These are phyloP conservation scores for Xanthoceras sorbifolium DNA, from an alignment of 345 rosid species.

Conservation along the genomic window DNA sequence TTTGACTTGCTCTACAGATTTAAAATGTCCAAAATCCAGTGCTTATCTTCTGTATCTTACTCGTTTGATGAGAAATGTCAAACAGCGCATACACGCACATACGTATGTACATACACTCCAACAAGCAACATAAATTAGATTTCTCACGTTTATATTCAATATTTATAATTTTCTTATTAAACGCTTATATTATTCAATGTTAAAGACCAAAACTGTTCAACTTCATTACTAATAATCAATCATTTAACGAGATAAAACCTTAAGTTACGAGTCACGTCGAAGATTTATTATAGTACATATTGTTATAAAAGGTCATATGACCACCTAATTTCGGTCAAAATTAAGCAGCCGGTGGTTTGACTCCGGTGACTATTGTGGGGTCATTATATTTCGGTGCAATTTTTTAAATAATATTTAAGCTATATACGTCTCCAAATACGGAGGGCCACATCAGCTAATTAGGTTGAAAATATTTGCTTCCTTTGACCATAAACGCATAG, in stretches of 20 bases:
- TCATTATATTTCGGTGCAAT: background rate
- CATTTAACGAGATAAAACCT: too few species aligned
- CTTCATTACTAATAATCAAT: too few species aligned
- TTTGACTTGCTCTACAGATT: conserved; percentile 13
- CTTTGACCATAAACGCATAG: background rate
- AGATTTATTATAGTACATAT: background rate
- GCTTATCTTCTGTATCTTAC: conserved; percentile 10
- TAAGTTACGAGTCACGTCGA: too few species aligned
- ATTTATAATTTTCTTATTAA: background rate
- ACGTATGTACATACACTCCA: background rate
- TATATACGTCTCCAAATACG: background rate
- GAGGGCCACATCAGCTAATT: conserved; percentile 4
- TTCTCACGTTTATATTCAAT: background rate
- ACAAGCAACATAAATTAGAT: conserved; percentile 8
- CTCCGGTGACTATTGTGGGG: background rate
- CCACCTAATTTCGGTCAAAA: conserved; percentile 26
- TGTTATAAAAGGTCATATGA: background rate
- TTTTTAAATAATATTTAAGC: background rate
- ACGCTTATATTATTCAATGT: background rate
- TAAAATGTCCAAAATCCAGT: background rate
- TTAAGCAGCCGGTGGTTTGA: conserved; percentile 16
- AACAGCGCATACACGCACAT: background rate
- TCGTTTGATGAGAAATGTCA: conserved; percentile 20
- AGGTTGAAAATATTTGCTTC: background rate
- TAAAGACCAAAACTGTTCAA: background rate